These are phyloP conservation scores for Erythrophleum ivorense DNA, from an alignment of 331 rosid species.

Conservation along the genomic window DNA sequence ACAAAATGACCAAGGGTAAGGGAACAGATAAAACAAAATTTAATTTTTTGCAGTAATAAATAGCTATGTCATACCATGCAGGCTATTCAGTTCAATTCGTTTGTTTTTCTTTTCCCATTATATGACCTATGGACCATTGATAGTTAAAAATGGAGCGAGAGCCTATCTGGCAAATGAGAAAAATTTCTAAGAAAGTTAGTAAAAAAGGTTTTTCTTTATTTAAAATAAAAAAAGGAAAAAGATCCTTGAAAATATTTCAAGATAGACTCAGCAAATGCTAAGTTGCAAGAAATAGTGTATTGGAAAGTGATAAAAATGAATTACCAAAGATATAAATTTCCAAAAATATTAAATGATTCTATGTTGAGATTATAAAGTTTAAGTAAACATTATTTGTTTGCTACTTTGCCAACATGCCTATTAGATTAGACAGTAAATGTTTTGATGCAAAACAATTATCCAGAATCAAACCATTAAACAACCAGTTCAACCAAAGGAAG, in stretches of 20 bases:
- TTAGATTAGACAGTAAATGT: no score
- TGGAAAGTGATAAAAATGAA: neutral
- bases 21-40: no score
- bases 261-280: neutral
- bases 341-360: constrained; percentile 3
- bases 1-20: no score
- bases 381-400: neutral
- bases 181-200: neutral
- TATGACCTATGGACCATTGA: neutral
- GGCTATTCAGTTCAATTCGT: no score
- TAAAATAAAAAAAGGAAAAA: neutral
- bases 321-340: neutral
- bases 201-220: neutral
- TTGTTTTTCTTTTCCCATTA: no score
- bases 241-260: neutral
- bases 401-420: neutral
- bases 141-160: neutral
- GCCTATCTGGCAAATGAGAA: constrained; percentile 1
- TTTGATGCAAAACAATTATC: neutral
- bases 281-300: neutral
- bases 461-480: no score
- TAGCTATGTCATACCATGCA: no score
- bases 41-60: no score
- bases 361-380: neutral
- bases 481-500: no score